Conservation (phyloP, 352 stramenopile genomes). For the Blastocystis sp. region DNA sequence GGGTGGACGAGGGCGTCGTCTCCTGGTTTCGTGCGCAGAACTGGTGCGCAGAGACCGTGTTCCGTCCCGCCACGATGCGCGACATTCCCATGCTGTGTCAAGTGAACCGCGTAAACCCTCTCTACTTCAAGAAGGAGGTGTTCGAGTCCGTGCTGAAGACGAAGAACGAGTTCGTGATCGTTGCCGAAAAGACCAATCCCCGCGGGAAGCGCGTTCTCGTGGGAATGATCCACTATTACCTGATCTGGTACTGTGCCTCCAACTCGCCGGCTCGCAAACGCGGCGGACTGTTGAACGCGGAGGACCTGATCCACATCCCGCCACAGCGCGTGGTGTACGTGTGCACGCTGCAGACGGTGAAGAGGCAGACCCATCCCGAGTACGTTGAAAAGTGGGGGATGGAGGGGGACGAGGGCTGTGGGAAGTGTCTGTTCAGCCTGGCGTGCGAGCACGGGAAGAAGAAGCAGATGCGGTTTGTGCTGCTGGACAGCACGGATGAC, state of each 20-base stretch:
- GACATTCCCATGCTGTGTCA: slow-evolving; percentile 31
- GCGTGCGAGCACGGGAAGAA: slow-evolving; percentile 14
- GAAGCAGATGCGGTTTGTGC: slow-evolving; percentile 1
- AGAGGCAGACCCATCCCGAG: neutral
- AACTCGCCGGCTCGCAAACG: neutral
- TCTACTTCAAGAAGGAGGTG: slow-evolving; percentile 3
- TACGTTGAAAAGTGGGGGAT: neutral
- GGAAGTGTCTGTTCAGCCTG: slow-evolving; percentile 9
- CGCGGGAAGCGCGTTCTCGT: neutral
- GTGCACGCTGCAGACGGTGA: slow-evolving; percentile 12
- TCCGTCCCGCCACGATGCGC: neutral
- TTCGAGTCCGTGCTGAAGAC: slow-evolving; percentile 7
- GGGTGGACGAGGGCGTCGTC: neutral
- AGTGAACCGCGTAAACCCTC: slow-evolving; percentile 25
- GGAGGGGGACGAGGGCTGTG: neutral
- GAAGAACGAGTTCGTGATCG: slow-evolving; percentile 41
- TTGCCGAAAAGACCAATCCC: neutral
- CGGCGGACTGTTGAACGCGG: neutral
- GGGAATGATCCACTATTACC: slow-evolving; percentile 58
- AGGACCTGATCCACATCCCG: neutral
- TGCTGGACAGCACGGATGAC: slow-evolving; percentile 16
- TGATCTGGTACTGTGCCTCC: slow-evolving; percentile 28
- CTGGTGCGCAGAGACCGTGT: neutral
- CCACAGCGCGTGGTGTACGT: slow-evolving; percentile 46
- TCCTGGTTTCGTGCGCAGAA: slow-evolving; percentile 18